These are phyloP conservation scores for Fusarium caatingaense DNA, from an alignment of 2,329 filamentous ascomycete species.

Conservation along the genomic window DNA sequence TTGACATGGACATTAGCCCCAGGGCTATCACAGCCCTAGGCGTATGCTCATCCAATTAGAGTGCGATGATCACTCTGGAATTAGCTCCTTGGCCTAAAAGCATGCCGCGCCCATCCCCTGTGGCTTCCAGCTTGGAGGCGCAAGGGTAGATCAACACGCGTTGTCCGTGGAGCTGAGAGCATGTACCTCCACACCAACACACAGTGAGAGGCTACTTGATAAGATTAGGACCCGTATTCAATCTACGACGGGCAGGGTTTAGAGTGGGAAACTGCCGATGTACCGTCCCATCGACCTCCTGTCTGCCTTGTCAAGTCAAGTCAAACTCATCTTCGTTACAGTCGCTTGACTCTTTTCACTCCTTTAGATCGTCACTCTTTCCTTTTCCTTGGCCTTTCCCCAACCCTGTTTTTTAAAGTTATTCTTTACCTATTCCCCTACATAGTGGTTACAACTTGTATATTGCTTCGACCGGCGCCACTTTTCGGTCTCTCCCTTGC, in stretches of 20 bases:
- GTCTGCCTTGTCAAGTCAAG: conserved; percentile 15
- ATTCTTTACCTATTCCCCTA: background rate
- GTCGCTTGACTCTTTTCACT: conserved; percentile 6
- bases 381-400: background rate
- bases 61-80: conserved; percentile 26
- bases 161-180: background rate
- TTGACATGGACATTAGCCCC: background rate
- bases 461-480: background rate
- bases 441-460: background rate
- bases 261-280: conserved; percentile 10
- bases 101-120: conserved; percentile 5
- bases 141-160: conserved; percentile 19
- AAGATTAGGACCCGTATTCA: conserved; percentile 29
- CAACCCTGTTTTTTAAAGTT: background rate
- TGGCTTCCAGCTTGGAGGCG: conserved; percentile 8
- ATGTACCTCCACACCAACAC: background rate
- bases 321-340: conserved; percentile 15
- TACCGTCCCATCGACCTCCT: background rate
- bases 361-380: conserved; percentile 5
- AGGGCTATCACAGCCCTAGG: conserved; percentile 27
- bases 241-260: conserved; percentile 6
- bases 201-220: background rate
- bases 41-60: conserved; percentile 5
- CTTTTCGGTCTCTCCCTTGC: background rate
- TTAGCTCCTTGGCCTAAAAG: background rate